These are phyloP conservation scores for Phytomonas sp. DNA, from an alignment of 208 protist genomes.

Conservation along the genomic window DNA sequence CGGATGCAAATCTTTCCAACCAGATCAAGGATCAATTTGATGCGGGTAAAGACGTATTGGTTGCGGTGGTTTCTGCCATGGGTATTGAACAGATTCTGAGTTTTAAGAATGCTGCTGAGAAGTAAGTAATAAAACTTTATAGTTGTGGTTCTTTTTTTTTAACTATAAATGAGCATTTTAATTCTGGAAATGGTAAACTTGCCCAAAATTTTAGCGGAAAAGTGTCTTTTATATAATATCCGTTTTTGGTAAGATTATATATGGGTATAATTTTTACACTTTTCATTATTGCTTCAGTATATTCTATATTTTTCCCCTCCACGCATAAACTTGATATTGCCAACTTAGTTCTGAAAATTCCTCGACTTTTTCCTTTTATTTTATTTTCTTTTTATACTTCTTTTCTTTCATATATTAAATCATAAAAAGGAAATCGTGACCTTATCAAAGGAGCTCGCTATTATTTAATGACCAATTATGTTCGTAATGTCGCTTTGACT, in stretches of 20 bases:
- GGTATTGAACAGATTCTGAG: slow-evolving; percentile 92
- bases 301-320: neutral
- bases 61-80: slow-evolving; percentile 92
- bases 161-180: slow-evolving; percentile 4
- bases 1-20: slow-evolving; percentile 80
- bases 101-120: slow-evolving; percentile 88
- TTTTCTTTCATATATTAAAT: neutral
- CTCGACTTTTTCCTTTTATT: slow-evolving; percentile 16
- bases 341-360: neutral
- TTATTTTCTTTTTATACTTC: slow-evolving; percentile 18
- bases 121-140: slow-evolving; percentile 23
- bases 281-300: slow-evolving; percentile 5
- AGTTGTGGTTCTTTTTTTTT: neutral
- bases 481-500: slow-evolving; percentile 47
- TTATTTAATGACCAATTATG: slow-evolving; percentile 43
- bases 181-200: neutral
- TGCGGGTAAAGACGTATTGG: slow-evolving; percentile 90
- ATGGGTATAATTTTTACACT: slow-evolving; percentile 17
- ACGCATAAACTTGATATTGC: neutral
- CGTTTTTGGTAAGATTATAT: neutral
- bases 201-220: neutral
- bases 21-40: slow-evolving; percentile 91
- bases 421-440: neutral
- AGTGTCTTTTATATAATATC: slow-evolving; percentile 10
- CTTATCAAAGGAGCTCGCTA: neutral